A percentile compares a stretch with the other conserved stretches of the same genome.
Conservation (phyloP, 306 rosid species). For the Prunus persica region DNA sequence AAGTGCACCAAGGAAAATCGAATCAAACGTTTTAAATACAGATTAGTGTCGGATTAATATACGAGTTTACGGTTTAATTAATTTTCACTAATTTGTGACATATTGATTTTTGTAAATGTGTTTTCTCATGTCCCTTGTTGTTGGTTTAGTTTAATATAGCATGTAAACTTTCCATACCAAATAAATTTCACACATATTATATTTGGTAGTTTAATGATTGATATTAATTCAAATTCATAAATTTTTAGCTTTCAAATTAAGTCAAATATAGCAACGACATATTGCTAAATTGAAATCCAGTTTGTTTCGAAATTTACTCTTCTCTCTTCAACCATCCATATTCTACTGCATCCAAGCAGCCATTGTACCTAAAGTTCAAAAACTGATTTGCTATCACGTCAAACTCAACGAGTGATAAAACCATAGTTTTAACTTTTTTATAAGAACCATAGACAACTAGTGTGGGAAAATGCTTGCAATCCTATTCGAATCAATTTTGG, state of each 20-base stretch:
- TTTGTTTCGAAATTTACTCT: neutral
- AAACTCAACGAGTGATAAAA: too few species aligned
- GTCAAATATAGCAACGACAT: neutral
- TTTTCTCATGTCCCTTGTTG: too few species aligned
- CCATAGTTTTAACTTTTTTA: too few species aligned
- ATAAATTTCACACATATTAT: neutral
- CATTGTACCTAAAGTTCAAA: conserved; percentile 47
- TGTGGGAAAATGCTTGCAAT: neutral
- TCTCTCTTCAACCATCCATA: conserved; percentile 56
- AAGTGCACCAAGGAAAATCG: too few species aligned
- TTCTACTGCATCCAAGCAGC: conserved; percentile 66
- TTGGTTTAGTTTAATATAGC: too few species aligned
- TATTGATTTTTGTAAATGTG: too few species aligned
- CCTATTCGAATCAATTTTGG: neutral
- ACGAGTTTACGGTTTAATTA: too few species aligned
- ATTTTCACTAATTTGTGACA: too few species aligned
- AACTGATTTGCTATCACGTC: too few species aligned
- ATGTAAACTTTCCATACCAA: neutral
- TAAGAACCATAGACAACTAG: neutral
- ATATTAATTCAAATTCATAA: neutral
- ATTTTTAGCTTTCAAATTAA: neutral
- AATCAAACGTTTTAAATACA: too few species aligned
- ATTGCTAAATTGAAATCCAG: neutral
- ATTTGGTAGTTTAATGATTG: neutral
- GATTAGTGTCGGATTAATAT: too few species aligned